phyloP scores from a whole-genome alignment of 441 rosid genomes.

The Gossypium davidsonii region DNA sequence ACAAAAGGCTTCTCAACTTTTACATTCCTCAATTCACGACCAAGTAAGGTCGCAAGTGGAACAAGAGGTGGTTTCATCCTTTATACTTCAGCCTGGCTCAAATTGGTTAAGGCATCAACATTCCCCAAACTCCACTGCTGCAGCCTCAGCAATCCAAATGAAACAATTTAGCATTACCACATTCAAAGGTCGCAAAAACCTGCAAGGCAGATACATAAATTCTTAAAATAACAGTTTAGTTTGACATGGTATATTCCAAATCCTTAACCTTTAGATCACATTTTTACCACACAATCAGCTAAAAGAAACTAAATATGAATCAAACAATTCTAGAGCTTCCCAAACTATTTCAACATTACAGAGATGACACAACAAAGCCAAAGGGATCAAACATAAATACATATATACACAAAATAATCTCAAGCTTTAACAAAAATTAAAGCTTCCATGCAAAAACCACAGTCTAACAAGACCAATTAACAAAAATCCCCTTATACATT shows the following conservation, averaged over 20 bases:
- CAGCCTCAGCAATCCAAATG: conserved; percentile 23
- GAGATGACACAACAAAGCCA: neutral
- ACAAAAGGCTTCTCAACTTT: conserved; percentile 76
- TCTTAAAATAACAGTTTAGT: neutral
- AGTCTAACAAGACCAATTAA: conserved; percentile 9
- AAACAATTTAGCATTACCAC: conserved; percentile 1
- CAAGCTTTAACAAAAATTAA: neutral
- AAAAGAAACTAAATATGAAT: neutral
- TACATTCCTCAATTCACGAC: conserved; percentile 82
- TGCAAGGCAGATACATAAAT: neutral
- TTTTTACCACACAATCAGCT: neutral
- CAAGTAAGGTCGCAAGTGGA: conserved; percentile 85
- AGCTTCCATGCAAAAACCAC: conserved; percentile 4
- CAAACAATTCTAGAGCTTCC: neutral
- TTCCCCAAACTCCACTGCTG: conserved; percentile 24
- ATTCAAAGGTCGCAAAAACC: neutral
- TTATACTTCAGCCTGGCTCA: conserved; percentile 66
- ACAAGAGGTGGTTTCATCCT: conserved; percentile 62
- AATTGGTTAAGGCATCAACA: conserved; percentile 45
- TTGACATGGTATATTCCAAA: neutral
- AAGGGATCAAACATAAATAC: neutral
- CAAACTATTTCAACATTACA: conserved; percentile 11
- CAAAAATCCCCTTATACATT: neutral
- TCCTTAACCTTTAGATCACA: neutral
- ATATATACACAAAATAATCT: neutral